phyloP scores from a whole-genome alignment of 2,329 filamentous ascomycete species.

The Teratosphaeria gauchensis region DNA sequence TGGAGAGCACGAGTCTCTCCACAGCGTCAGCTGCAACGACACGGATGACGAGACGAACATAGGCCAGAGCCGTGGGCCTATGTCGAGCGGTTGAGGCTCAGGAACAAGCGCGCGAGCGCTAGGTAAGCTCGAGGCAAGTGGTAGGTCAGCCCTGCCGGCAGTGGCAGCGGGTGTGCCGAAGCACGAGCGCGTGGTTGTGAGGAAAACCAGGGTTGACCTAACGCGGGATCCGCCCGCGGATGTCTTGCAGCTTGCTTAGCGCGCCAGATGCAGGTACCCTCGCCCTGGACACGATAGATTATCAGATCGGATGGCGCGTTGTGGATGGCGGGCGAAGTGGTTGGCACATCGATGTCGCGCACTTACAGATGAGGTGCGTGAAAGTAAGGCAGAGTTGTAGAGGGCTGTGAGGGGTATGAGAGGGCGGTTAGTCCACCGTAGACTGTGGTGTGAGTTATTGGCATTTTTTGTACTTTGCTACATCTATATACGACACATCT shows the following conservation, averaged over 20 bases:
- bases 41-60: too few relatives aligned
- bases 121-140: neutral
- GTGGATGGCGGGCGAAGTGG: neutral
- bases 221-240: neutral
- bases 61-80: too few relatives aligned
- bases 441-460: too few relatives aligned
- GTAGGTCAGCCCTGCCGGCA: neutral
- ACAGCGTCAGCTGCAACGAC: too few relatives aligned
- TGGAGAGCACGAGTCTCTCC: neutral
- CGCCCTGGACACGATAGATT: neutral
- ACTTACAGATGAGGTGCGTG: neutral
- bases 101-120: neutral
- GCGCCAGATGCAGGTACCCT: slow-evolving; percentile 8
- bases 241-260: slow-evolving; percentile 6
- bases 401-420: too few relatives aligned
- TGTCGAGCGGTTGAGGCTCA: too few relatives aligned
- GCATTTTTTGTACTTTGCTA: too few relatives aligned
- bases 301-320: neutral
- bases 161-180: neutral
- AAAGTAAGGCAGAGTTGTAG: too few relatives aligned
- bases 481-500: too few relatives aligned
- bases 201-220: neutral
- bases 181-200: neutral
- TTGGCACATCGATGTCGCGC: neutral
- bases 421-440: too few relatives aligned